Base-by-base conservation (phyloP, 768 basidiomycete genomes). In the Mycena epipterygia region DNA sequence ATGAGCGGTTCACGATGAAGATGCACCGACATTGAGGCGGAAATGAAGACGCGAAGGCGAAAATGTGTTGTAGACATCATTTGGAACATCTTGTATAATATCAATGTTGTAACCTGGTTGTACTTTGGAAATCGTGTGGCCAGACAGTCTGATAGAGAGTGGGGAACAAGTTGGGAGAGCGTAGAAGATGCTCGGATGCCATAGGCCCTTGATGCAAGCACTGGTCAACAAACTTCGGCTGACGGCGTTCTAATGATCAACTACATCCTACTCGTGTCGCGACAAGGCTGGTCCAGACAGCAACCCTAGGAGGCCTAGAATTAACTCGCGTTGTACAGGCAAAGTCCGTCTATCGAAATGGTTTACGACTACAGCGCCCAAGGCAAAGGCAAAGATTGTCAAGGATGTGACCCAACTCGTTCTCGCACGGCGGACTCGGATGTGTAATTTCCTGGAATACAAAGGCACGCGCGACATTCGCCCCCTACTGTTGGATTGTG, bases 391-490 rank as follows among this genome's bases (percentile, higher is more conserved):
- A 63, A 95, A 95, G 89, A 94, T 95, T 76, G 92, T 95, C 76
- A 95, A 95, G 82, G 93, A 95, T 79, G 93, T 95, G 16, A 95
- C 94, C 2, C 94, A 95, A 81, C 86, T 95, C 30, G 93, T 95
- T n/a, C 82, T 94, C 46, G 93, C 92, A 55, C 86, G 93, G 51
- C 84, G 94, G 70, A 93, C 93, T 57, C 84, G 92, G 68, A 95
- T 95, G 94, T 95, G 93, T 78, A 95, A 95, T 81, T 93, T 95
- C 79, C 80, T 95, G 52, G 93, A 95, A 77, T 95, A 95, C 84
- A 95, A 95, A 81, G 93, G 93, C 91, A 65, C 72, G 87, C 64
- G 7, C 16, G 30, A 5, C 2, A 23, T 32, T 70, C 79, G 83
- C n/a, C 85, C 17, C 83, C 27, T 29, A 13, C 30, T 30, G 30